phyloP scores from a whole-genome alignment of 1,139 yeast species.

The Geotrichum histeridarum region DNA sequence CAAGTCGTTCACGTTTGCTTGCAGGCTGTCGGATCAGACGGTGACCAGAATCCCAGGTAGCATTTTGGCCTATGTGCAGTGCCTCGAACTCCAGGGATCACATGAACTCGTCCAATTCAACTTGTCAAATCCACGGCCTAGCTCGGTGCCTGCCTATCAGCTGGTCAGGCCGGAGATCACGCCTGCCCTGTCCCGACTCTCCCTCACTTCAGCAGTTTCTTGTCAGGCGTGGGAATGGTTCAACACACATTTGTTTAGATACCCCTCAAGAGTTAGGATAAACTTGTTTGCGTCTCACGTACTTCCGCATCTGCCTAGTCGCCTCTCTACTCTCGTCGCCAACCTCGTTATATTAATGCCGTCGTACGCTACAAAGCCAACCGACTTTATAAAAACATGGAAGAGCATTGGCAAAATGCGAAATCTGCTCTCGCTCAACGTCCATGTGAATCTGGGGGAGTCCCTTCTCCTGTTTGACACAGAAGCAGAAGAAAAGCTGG shows the following conservation, averaged over 20 bases:
- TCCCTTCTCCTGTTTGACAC: neutral
- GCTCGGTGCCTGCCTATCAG: neutral
- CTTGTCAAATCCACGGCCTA: neutral
- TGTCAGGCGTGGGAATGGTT: neutral
- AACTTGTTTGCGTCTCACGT: too few species aligned
- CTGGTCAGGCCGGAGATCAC: neutral
- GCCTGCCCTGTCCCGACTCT: neutral
- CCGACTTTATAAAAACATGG: neutral
- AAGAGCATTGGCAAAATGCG: neutral
- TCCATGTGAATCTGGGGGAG: neutral
- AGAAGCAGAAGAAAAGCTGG: neutral
- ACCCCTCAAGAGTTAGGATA: neutral
- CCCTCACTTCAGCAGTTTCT: neutral
- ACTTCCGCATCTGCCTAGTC: too few species aligned
- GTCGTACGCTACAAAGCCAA: neutral
- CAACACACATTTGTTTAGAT: neutral
- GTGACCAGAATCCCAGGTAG: neutral
- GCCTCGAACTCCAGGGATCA: neutral
- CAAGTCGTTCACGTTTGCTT: neutral
- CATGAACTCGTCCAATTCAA: neutral
- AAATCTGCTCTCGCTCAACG: neutral
- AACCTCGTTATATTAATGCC: neutral
- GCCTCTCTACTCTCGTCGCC: neutral
- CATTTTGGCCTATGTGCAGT: neutral
- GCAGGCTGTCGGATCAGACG: neutral